Conservation (phyloP, 2,329 filamentous ascomycete species). For the Colletotrichum spaethianum region DNA sequence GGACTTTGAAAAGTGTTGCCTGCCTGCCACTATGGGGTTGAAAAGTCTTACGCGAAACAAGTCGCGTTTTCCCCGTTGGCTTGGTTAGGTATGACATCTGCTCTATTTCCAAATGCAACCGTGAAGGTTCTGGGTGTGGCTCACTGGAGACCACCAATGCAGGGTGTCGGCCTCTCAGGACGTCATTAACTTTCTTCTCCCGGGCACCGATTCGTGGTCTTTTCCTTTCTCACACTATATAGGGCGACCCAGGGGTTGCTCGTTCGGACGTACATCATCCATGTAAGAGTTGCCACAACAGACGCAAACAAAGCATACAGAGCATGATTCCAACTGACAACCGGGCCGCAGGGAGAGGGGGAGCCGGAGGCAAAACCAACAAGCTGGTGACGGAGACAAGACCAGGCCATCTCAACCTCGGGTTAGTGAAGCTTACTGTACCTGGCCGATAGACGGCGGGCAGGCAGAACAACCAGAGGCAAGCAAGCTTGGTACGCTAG, state of each 20-base stretch:
- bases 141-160: no score
- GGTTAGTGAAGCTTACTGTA: not conserved
- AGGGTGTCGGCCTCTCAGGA: not conserved
- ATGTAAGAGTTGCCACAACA: conserved; percentile 8
- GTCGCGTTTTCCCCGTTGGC: not conserved
- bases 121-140: no score
- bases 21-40: no score
- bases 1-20: no score
- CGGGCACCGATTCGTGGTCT: not conserved
- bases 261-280: not conserved
- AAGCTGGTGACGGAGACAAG: not conserved
- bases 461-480: not conserved
- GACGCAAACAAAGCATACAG: not conserved
- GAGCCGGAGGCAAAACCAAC: conserved; percentile 5
- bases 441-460: not conserved
- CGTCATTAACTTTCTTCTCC: not conserved
- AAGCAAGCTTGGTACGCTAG: not conserved
- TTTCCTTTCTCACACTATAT: no score
- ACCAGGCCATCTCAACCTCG: not conserved
- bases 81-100: no score
- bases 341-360: not conserved
- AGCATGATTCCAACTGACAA: not conserved
- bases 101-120: no score
- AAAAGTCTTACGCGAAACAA: not conserved
- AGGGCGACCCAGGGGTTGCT: not conserved